Conservation (phyloP, 768 basidiomycete species). For the Trametes cubensis region DNA sequence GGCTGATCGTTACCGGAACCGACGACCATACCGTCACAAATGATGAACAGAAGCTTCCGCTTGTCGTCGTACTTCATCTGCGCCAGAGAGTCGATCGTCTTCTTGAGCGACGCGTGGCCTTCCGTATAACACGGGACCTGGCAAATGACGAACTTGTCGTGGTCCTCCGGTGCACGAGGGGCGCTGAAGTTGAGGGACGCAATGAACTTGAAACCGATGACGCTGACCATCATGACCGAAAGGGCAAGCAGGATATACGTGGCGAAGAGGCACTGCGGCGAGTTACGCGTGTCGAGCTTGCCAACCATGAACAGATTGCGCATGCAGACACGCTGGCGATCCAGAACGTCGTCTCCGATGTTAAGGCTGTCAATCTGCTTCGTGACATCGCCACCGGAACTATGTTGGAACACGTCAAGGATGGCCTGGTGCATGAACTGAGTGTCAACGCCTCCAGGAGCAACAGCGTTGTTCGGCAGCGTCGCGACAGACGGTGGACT, state of each 20-base stretch:
- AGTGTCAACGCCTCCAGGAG: conserved; percentile 40
- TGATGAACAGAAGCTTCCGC: conserved; percentile 88
- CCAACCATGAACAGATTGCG: conserved; percentile 93
- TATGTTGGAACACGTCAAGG: conserved; percentile 73
- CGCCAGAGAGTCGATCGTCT: conserved; percentile 92
- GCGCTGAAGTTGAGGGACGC: conserved; percentile 85
- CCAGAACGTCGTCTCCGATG: conserved; percentile 61
- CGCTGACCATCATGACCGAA: conserved; percentile 88
- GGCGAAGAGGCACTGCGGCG: conserved; percentile 89
- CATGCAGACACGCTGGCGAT: conserved; percentile 82
- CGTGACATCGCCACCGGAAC: conserved; percentile 79
- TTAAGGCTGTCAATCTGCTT: conserved; percentile 65
- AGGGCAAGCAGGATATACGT: conserved; percentile 89
- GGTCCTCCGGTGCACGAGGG: conserved; percentile 84
- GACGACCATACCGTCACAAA: conserved; percentile 98
- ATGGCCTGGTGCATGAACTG: conserved; percentile 76
- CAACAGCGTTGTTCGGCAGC: conserved; percentile 52
- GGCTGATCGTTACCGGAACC: conserved; percentile 96
- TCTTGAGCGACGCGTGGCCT: conserved; percentile 81
- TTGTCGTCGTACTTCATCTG: conserved; percentile 98
- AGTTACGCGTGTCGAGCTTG: conserved; percentile 89
- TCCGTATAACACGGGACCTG: conserved; percentile 99
- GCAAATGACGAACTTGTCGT: conserved; percentile 97
- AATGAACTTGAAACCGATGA: conserved; percentile 96
- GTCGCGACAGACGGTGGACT: conserved; percentile 57